Evolutionary conservation across 352 stramenopile species (phyloP).

Genomic region (Elongisporangium anandrum): DNA sequence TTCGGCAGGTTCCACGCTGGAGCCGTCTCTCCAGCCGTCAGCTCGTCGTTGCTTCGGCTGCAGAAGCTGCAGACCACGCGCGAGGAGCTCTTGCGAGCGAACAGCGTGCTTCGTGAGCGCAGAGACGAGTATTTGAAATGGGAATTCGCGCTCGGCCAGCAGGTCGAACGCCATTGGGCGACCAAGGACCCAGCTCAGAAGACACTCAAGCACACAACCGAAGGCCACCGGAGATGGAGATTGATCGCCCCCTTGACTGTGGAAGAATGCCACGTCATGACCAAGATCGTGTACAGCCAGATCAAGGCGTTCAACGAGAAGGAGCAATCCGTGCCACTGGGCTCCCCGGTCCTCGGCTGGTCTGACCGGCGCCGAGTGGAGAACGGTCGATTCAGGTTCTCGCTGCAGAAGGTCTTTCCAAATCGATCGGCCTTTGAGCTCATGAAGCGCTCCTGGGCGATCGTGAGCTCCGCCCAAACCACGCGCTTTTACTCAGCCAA

Average conservation of each 20-base stretch:
- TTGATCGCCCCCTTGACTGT: slow-evolving; percentile 36
- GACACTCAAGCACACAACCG: too few relatives aligned
- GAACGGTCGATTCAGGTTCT: slow-evolving; percentile 36
- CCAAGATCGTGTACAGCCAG: slow-evolving; percentile 30
- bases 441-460: slow-evolving; percentile 32
- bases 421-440: slow-evolving; percentile 33
- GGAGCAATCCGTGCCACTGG: slow-evolving; percentile 35
- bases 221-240: neutral
- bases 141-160: neutral
- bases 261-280: slow-evolving; percentile 42
- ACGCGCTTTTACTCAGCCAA: slow-evolving; percentile 20
- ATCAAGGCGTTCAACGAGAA: slow-evolving; percentile 51
- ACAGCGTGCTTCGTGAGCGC: neutral
- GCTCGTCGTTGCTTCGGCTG: neutral
- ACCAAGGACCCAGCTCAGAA: too few relatives aligned
- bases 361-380: slow-evolving; percentile 30
- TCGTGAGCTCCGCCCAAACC: slow-evolving; percentile 14
- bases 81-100: neutral
- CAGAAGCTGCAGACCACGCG: neutral
- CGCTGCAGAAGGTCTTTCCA: slow-evolving; percentile 37
- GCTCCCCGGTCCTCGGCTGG: slow-evolving; percentile 29
- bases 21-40: neutral
- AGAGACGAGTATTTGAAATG: neutral
- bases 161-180: neutral
- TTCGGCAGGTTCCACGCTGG: neutral